These are phyloP conservation scores for Halophytophthora batemanensis DNA, from an alignment of 352 stramenopile species.

Conservation along the genomic window DNA sequence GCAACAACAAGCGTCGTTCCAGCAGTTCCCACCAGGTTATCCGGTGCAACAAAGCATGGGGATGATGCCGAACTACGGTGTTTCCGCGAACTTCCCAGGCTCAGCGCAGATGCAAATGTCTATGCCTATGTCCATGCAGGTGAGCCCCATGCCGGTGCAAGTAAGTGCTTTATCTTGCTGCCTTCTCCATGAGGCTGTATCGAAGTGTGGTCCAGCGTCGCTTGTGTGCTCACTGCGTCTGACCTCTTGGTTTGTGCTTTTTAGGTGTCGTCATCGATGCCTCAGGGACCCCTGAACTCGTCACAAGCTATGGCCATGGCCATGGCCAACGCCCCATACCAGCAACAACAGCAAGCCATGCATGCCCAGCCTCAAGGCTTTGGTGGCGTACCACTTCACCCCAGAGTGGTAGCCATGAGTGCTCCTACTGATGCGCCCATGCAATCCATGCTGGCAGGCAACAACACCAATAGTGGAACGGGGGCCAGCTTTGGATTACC, in stretches of 20 bases:
- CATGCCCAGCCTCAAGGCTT: slow-evolving; percentile 33
- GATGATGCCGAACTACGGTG: slow-evolving; percentile 49
- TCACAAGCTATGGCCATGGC: slow-evolving; percentile 34
- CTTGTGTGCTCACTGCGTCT: neutral
- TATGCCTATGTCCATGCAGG: slow-evolving; percentile 26
- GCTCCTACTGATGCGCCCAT: slow-evolving; percentile 19
- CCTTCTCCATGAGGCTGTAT: too few relatives aligned
- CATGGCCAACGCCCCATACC: slow-evolving; percentile 32
- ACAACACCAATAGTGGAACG: slow-evolving; percentile 2
- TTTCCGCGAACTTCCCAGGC: slow-evolving; percentile 33
- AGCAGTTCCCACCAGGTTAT: slow-evolving; percentile 39
- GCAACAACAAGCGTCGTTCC: slow-evolving; percentile 18
- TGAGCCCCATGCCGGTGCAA: slow-evolving; percentile 11
- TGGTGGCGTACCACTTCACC: slow-evolving; percentile 34
- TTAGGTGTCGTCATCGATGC: slow-evolving; percentile 26
- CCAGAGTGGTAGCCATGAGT: slow-evolving; percentile 17
- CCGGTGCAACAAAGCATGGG: slow-evolving; percentile 41
- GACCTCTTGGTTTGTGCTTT: slow-evolving; percentile 15
- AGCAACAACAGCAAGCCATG: slow-evolving; percentile 13
- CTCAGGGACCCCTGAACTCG: slow-evolving; percentile 25
- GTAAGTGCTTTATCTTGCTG: neutral
- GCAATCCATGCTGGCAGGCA: slow-evolving; percentile 11
- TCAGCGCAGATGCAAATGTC: slow-evolving; percentile 40
- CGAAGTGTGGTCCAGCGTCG: neutral
- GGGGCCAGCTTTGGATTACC: slow-evolving; percentile 28